Evolutionary conservation across 176 grass and related monocot species (phyloP).

Genomic region (barley (Hordeum vulgare)): DNA sequence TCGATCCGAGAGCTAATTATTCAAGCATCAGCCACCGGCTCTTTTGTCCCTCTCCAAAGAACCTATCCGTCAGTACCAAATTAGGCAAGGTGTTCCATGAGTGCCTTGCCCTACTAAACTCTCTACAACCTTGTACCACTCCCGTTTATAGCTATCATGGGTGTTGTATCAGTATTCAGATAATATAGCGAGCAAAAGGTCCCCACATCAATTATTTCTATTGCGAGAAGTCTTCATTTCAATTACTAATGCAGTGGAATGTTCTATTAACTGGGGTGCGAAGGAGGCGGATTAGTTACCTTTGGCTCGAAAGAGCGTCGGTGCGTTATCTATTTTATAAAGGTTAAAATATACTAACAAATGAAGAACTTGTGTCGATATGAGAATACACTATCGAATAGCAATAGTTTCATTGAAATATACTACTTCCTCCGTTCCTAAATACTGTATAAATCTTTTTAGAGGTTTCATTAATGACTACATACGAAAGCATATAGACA

Average conservation of each 20-base stretch:
- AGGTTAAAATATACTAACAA: too few relatives aligned
- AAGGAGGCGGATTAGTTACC: too few relatives aligned
- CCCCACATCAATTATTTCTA: neutral
- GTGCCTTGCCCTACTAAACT: constrained; percentile 15
- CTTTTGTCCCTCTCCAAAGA: constrained; percentile 3
- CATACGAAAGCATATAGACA: too few relatives aligned
- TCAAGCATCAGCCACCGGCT: neutral
- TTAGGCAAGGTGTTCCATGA: constrained; percentile 15
- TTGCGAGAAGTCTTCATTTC: neutral
- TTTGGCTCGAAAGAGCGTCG: too few relatives aligned
- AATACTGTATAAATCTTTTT: too few relatives aligned
- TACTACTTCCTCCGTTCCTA: too few relatives aligned
- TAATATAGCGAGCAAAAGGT: neutral
- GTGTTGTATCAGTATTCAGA: neutral
- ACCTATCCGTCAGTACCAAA: constrained; percentile 1
- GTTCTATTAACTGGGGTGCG: neutral
- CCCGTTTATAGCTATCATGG: neutral
- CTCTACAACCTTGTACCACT: neutral
- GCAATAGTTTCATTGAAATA: too few relatives aligned
- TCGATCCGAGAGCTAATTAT: constrained; percentile 4
- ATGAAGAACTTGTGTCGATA: too few relatives aligned
- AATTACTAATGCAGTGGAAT: neutral
- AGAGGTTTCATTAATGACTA: too few relatives aligned
- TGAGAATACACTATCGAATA: too few relatives aligned
- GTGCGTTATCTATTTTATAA: too few relatives aligned